Evolutionary conservation across 371 early-diverging fungal genomes (phyloP).

Genomic region (Mycotypha africana): DNA sequence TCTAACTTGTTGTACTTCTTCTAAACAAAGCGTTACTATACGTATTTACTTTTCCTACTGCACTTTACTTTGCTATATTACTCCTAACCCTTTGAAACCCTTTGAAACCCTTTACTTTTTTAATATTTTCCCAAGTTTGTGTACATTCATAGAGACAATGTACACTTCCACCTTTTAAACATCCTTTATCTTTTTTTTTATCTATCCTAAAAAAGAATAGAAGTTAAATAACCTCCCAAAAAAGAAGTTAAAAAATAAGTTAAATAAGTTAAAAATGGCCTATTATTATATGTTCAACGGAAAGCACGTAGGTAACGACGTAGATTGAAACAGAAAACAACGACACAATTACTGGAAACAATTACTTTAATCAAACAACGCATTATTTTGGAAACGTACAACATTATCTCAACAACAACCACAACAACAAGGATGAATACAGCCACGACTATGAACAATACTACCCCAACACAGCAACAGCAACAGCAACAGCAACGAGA

Average conservation of each 20-base stretch:
- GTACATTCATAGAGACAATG: constrained; percentile 15
- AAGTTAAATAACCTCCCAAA: background rate
- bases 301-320: constrained; percentile 44
- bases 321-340: constrained; percentile 27
- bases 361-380: too few species aligned
- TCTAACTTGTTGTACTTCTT: too few species aligned
- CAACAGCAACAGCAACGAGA: constrained; percentile 11
- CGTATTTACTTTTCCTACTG: too few species aligned
- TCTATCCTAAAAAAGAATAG: constrained; percentile 5
- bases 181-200: background rate
- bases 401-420: constrained; percentile 2
- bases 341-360: too few species aligned
- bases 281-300: constrained; percentile 39
- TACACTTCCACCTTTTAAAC: constrained; percentile 25
- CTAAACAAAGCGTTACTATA: too few species aligned
- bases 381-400: too few species aligned
- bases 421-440: too few species aligned
- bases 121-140: constrained; percentile 5
- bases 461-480: constrained; percentile 2
- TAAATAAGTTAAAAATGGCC: constrained; percentile 18
- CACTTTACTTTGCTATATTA: too few species aligned
- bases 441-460: too few species aligned
- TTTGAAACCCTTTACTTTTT: constrained; percentile 7
- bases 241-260: background rate
- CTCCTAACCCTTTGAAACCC: constrained; percentile 17